Evolutionary conservation across 495 filamentous ascomycete species (phyloP).

Genomic region (Penicillium nucicola): DNA sequence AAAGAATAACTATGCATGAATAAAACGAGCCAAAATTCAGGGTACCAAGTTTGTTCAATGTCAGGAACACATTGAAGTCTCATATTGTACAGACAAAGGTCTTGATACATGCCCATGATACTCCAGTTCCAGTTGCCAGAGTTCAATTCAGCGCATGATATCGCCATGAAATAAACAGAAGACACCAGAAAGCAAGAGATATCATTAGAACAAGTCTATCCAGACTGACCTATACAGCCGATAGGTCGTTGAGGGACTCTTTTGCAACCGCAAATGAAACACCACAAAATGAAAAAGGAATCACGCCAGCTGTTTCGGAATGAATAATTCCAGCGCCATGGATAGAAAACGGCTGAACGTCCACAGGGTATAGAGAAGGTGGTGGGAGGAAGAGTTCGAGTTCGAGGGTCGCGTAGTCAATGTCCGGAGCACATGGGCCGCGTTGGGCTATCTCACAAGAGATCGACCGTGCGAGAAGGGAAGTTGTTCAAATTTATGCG

Average conservation of each 20-base stretch:
- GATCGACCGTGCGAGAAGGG: neutral
- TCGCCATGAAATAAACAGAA: constrained; percentile 1
- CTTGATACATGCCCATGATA: neutral
- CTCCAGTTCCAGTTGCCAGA: neutral
- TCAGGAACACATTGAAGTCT: constrained; percentile 2
- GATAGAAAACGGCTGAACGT: constrained; percentile 17
- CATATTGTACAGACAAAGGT: constrained; percentile 7
- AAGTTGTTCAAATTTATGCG: constrained; percentile 25
- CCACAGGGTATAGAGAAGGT: constrained; percentile 29
- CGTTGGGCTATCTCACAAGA: neutral
- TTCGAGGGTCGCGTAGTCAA: neutral
- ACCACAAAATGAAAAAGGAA: constrained; percentile 26
- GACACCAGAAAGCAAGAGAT: neutral
- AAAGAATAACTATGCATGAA: too few species aligned
- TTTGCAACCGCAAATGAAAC: constrained; percentile 25
- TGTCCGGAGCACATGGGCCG: neutral
- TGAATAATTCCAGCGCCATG: constrained; percentile 12
- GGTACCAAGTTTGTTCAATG: neutral
- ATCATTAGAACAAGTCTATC: neutral
- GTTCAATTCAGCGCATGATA: constrained; percentile 3
- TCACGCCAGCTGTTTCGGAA: constrained; percentile 16
- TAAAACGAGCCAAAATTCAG: too few species aligned
- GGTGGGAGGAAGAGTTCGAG: constrained; percentile 2
- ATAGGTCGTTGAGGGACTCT: constrained; percentile 31
- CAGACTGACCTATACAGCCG: constrained; percentile 37